Base-by-base conservation (phyloP, 2,329 filamentous ascomycete species). In the Calonectria pauciramosa region DNA sequence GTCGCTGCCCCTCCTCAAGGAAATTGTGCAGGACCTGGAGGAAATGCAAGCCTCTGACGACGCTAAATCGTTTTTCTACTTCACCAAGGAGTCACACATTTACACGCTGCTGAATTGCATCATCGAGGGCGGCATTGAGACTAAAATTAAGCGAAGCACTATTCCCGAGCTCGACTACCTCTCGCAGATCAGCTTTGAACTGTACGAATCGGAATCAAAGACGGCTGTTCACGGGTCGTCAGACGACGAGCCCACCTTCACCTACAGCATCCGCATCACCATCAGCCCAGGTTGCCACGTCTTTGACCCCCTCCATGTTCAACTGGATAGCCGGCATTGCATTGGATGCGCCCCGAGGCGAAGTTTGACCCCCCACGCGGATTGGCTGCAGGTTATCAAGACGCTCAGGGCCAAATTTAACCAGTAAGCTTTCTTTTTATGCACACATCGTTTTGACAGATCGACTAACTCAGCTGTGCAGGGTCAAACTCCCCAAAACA, bases 21-120 rank as follows among this genome's bases (percentile, higher is more conserved):
- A 99, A 86, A 98, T 99, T 80, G 97, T 99, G 9, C 94, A 96
- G 82, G 96, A 99, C 81, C 90, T 99, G 2, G 97, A 99, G 86
- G 96, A 99, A 85, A 95, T 99, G 85, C 97, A 99, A 86, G 96
- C 97, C 4, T 97, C 95, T 0, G 94, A 96, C 68, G 95, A 97
- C 78, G 96, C 96, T 56, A 98, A 98, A 83, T 96, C 94, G 2
- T 99, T 99, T 88, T 95, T 99, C 86, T 99, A 99, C 87, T 99
- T 99, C 85, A 99, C 97, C 77, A 99, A 99, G 85, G 97, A 99
- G 86, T 98, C 95, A 0, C 97, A 99, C 84, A 98, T 99, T 77
- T 99, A 99, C 87, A 99, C 97, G 7, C 90, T 99, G 7, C 91
- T 99, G 73, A 99, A 99, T 85, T 99, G 96, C 84, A 99, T 99